phyloP scores from a whole-genome alignment of 2,329 filamentous ascomycete species.

The Paraphoma chrysanthemicola region DNA sequence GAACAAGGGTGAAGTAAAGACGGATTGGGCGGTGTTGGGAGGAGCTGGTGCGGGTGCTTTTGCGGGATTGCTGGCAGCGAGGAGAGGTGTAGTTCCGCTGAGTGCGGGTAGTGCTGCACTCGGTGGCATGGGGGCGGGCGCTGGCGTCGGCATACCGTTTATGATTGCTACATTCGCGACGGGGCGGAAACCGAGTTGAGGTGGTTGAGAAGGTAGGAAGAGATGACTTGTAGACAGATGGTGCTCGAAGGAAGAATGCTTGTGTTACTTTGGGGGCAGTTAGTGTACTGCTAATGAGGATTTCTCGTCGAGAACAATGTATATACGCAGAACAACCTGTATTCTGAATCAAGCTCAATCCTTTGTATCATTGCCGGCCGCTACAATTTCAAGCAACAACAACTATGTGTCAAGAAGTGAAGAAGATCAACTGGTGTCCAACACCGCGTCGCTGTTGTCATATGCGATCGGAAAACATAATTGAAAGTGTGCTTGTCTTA shows the following conservation, averaged over 20 bases:
- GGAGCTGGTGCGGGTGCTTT: conserved; percentile 51
- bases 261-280: no score
- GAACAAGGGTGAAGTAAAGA: conserved; percentile 61
- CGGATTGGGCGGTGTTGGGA: conserved; percentile 62
- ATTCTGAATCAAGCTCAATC: no score
- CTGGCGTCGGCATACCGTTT: conserved; percentile 34
- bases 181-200: background rate
- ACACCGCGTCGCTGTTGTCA: no score
- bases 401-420: no score
- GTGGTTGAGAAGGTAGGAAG: background rate
- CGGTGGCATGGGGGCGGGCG: conserved; percentile 58
- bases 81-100: conserved; percentile 33
- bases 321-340: no score
- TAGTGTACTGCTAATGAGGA: no score
- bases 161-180: background rate
- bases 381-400: no score
- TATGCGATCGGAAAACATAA: no score
- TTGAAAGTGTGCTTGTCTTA: no score
- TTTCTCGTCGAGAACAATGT: no score
- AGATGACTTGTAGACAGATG: background rate
- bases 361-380: no score
- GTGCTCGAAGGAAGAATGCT: background rate
- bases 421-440: no score
- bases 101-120: conserved; percentile 49
- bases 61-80: conserved; percentile 37